Percentiles rank a stretch among this genome's conserved stretches.
These are phyloP conservation scores for Cetraspora pellucida DNA, from an alignment of 192 early-diverging fungal species.

Conservation along the genomic window DNA sequence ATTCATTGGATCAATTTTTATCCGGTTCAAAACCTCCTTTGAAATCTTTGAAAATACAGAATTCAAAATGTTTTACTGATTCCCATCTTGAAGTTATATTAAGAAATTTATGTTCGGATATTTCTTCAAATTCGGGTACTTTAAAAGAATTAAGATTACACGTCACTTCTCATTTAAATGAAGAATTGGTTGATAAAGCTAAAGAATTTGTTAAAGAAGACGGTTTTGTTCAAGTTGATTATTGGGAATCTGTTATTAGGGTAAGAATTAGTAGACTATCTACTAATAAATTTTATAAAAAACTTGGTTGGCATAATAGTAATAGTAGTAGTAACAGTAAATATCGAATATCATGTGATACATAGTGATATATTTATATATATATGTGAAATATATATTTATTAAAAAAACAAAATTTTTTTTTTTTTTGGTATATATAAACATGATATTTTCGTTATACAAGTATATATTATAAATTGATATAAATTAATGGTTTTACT, in stretches of 20 bases:
- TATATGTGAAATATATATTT: too few relatives aligned
- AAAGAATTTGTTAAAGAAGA: neutral
- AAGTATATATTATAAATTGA: too few relatives aligned
- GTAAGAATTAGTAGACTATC: neutral
- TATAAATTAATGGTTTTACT: too few relatives aligned
- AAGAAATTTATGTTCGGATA: neutral
- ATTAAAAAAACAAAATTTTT: too few relatives aligned
- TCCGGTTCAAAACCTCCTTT: neutral
- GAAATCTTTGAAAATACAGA: neutral
- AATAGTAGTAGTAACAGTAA: too few relatives aligned
- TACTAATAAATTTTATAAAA: too few relatives aligned
- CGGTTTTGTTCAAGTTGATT: neutral
- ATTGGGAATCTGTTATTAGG: neutral
- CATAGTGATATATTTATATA: too few relatives aligned
- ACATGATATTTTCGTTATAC: too few relatives aligned
- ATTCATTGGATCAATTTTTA: slow-evolving; percentile 5
- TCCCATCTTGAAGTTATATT: neutral
- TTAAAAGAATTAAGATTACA: neutral
- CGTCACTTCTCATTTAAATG: neutral
- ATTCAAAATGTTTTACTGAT: slow-evolving; percentile 5
- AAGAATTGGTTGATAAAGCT: neutral
- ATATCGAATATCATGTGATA: too few relatives aligned
- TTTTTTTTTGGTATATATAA: too few relatives aligned
- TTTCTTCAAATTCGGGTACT: neutral
- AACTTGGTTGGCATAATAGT: too few relatives aligned